Base-by-base conservation (phyloP, 768 basidiomycete genomes). In the Mycena chlorophos region DNA sequence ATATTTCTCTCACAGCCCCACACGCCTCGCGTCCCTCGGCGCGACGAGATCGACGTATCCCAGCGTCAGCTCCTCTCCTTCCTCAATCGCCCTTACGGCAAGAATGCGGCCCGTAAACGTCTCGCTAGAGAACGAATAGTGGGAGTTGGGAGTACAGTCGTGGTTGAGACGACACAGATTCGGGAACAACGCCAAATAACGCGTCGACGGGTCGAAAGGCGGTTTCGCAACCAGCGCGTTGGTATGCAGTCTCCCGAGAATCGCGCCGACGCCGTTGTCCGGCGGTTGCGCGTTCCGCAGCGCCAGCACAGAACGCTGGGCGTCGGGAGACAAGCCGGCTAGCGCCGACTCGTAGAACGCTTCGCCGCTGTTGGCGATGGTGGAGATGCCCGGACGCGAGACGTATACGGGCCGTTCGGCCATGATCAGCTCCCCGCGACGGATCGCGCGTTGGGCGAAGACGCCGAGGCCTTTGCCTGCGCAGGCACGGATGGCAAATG, bases 101-200 rank as follows among this genome's bases (percentile, higher is more conserved):
- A 23, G 23, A 1, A 62, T 23, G 12, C 40, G 54, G 17, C 60
- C 60, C 5, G 40, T 26, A 30, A 55, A 62, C 13, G 42, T 53
- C 2, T 38, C 42, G 10, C 3, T 13, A 46, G 19, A 37, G 48
- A 62, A 62, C 14, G 10, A 22, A 25, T 45, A 62, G 42, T 55
- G 54, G 40, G 60, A 54, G 56, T 62, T 62, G 4, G 60, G 60
- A 1, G 40, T 20, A 37, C 60, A 62, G 39, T 31, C 56, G 51
- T 62, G 60, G 51, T 62, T 62, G 25, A 56, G 52, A 31, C 56
- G 49, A 48, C 60, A 55, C n/a, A 62, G 43, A 5, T 19, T 2
- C 14, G 53, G 39, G 49, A 58, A 62, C 40, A 61, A 53, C 49
- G 46, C 52, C 30, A 39, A 12, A 52, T 20, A 52, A 12, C 5